phyloP scores from a whole-genome alignment of 1,139 yeast species.

The Geotrichum cucujoidarum region DNA sequence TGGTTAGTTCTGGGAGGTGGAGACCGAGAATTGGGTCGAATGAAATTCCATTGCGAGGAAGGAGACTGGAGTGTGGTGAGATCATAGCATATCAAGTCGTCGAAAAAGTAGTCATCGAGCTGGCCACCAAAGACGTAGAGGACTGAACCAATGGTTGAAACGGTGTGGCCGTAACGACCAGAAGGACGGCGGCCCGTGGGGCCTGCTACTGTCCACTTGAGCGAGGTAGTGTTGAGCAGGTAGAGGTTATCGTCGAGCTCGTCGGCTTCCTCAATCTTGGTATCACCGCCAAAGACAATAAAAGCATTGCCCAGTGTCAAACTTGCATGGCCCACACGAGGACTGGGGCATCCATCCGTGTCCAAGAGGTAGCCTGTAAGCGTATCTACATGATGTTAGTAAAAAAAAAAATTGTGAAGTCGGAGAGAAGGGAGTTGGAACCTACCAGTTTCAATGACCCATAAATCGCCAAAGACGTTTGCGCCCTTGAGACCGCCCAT shows the following conservation, averaged over 20 bases:
- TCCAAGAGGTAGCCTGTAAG: conserved; percentile 61
- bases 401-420: not conserved
- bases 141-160: conserved; percentile 62
- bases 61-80: conserved; percentile 82
- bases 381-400: conserved; percentile 28
- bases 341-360: conserved; percentile 76
- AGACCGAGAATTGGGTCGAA: conserved; percentile 49
- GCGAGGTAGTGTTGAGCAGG: conserved; percentile 81
- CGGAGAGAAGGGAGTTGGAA: not conserved
- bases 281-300: conserved; percentile 94
- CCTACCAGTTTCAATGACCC: conserved; percentile 51
- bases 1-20: conserved; percentile 90
- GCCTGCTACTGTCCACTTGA: conserved; percentile 84
- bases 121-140: conserved; percentile 94
- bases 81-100: conserved; percentile 83
- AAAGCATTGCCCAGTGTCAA: conserved; percentile 93
- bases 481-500: conserved; percentile 96
- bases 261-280: conserved; percentile 69
- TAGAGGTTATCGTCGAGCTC: conserved; percentile 86
- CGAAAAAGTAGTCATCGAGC: conserved; percentile 78
- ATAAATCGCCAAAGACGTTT: conserved; percentile 89
- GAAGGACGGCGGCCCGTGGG: conserved; percentile 80
- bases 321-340: conserved; percentile 94
- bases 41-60: conserved; percentile 75
- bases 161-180: conserved; percentile 92